Evolutionary conservation across 805 yeast species (phyloP).

Genomic region (Lachancea fermentati): DNA sequence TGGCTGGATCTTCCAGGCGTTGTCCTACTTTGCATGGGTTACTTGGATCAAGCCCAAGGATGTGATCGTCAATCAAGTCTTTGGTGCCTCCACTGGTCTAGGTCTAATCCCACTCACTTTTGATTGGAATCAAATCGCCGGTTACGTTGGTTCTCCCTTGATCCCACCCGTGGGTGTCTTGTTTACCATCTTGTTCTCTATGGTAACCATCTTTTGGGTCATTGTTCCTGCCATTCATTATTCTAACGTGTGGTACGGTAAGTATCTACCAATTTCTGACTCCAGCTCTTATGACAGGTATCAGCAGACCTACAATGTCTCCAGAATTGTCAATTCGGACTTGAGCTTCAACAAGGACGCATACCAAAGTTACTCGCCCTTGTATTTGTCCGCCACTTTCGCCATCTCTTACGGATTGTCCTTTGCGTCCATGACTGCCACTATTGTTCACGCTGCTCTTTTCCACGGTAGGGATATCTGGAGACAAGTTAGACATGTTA

Average conservation of each 20-base stretch:
- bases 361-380: constrained; percentile 57
- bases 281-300: constrained; percentile 47
- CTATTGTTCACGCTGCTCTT: constrained; percentile 47
- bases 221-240: constrained; percentile 48
- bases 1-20: constrained; percentile 50
- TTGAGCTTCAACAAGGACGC: constrained; percentile 40
- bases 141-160: constrained; percentile 55
- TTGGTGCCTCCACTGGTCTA: constrained; percentile 57
- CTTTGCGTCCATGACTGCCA: constrained; percentile 56
- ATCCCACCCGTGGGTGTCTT: constrained; percentile 52
- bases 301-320: constrained; percentile 45
- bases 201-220: constrained; percentile 49
- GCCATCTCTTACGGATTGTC: constrained; percentile 56
- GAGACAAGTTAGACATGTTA: constrained; percentile 30
- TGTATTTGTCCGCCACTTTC: constrained; percentile 53
- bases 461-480: constrained; percentile 51
- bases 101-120: constrained; percentile 63
- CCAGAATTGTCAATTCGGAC: constrained; percentile 40
- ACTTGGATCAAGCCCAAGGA: constrained; percentile 48
- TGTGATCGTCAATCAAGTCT: constrained; percentile 55
- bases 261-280: constrained; percentile 52
- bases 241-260: constrained; percentile 53
- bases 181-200: constrained; percentile 40
- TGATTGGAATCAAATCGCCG: constrained; percentile 52
- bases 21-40: constrained; percentile 50